Conservation (phyloP, 2,329 filamentous ascomycete species). For the Calonectria hawksworthii region DNA sequence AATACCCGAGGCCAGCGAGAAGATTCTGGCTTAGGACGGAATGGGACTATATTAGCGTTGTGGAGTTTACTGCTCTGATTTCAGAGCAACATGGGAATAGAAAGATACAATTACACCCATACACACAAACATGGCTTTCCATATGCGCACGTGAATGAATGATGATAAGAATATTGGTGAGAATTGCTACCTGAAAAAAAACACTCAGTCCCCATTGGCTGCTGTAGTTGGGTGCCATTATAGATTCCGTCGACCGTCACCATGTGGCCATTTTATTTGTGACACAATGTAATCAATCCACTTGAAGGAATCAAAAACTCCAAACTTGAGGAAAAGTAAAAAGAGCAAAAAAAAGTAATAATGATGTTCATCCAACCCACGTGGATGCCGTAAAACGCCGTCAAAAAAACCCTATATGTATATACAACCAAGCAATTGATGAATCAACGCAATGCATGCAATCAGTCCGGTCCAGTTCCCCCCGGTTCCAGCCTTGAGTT, state of each 20-base stretch:
- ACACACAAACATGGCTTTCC: too few species aligned
- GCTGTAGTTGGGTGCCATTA: neutral
- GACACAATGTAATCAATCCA: neutral
- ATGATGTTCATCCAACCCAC: neutral
- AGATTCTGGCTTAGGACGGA: slow-evolving; percentile 26
- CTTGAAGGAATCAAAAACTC: neutral
- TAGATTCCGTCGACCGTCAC: neutral
- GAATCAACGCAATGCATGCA: slow-evolving; percentile 1
- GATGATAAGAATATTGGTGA: neutral
- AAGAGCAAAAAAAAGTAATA: neutral
- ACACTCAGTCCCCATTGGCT: neutral
- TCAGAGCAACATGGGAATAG: slow-evolving; percentile 17
- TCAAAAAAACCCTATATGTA: neutral
- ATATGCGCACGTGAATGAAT: neutral
- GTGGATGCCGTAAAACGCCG: neutral
- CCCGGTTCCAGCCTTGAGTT: slow-evolving; percentile 26
- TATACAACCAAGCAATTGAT: slow-evolving; percentile 4
- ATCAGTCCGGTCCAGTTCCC: slow-evolving; percentile 16
- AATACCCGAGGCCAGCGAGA: slow-evolving; percentile 24
- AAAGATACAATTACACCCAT: neutral
- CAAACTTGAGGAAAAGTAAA: neutral
- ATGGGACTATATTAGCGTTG: slow-evolving; percentile 29
- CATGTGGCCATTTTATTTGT: neutral
- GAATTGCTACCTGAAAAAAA: neutral
- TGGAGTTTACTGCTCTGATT: slow-evolving; percentile 16